These are phyloP conservation scores for Datisca glomerata DNA, from an alignment of 306 rosid genomes.

Conservation along the genomic window DNA sequence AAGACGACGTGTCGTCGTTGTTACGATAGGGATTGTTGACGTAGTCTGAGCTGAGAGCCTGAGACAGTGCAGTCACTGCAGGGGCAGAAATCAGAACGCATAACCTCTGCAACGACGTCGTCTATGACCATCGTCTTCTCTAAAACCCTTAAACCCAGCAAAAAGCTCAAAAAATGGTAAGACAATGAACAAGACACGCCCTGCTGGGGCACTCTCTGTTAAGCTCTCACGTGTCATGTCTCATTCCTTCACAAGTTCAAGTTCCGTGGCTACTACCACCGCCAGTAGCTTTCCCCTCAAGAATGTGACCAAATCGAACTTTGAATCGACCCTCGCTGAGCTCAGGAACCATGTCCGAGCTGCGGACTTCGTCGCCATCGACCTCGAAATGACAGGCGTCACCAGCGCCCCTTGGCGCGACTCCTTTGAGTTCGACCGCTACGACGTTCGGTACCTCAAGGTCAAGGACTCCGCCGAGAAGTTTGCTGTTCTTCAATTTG, in stretches of 20 bases:
- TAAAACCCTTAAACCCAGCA: conserved; percentile 14
- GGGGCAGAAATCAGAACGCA: no score
- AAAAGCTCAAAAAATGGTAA: background rate
- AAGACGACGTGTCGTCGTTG: no score
- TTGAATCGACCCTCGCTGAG: conserved; percentile 48
- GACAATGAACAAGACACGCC: conserved; percentile 22
- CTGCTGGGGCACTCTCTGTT: conserved; percentile 31
- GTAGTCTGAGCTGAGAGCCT: no score
- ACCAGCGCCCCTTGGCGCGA: conserved; percentile 98
- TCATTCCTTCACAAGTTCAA: conserved; percentile 10
- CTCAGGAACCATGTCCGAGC: conserved; percentile 57
- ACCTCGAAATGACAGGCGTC: conserved; percentile 90
- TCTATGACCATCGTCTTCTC: conserved; percentile 1
- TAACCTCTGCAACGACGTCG: no score
- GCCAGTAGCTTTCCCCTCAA: conserved; percentile 45
- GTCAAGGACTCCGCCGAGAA: conserved; percentile 78
- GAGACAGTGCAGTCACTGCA: no score
- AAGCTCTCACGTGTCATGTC: conserved; percentile 41
- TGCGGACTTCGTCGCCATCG: conserved; percentile 81
- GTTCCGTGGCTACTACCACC: conserved; percentile 9
- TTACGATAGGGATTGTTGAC: no score
- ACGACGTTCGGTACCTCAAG: conserved; percentile 76
- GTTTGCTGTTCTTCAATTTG: conserved; percentile 83
- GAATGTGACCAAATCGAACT: conserved; percentile 67
- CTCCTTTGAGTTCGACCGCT: conserved; percentile 63